phyloP scores from a whole-genome alignment of 176 grass and related monocot genomes.

The Rhynchospora pubera region DNA sequence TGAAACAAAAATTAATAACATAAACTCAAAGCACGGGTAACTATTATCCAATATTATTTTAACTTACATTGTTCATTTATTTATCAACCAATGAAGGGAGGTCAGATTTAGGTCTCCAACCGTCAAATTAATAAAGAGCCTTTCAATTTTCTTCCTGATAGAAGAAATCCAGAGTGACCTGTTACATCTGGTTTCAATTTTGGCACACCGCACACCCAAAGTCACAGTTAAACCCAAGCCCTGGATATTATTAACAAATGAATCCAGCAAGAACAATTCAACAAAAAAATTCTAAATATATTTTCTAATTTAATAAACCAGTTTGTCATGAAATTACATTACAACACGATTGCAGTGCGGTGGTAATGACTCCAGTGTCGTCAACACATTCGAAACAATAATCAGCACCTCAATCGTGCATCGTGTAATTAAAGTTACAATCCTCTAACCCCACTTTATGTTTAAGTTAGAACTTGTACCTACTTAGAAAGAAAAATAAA shows the following conservation, averaged over 20 bases:
- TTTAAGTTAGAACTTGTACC: too few species aligned
- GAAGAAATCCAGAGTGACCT: slow-evolving; percentile 78
- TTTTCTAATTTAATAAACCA: neutral
- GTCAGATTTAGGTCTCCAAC: slow-evolving; percentile 94
- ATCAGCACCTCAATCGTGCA: slow-evolving; percentile 39
- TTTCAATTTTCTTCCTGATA: slow-evolving; percentile 89
- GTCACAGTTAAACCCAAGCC: slow-evolving; percentile 90
- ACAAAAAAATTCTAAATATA: slow-evolving; percentile 13
- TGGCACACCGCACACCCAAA: slow-evolving; percentile 62
- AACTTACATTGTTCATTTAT: slow-evolving; percentile 57
- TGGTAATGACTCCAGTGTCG: slow-evolving; percentile 71
- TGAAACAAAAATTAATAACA: slow-evolving; percentile 11
- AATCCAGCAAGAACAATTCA: slow-evolving; percentile 14
- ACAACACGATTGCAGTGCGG: slow-evolving; percentile 79
- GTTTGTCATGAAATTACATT: slow-evolving; percentile 49
- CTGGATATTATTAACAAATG: slow-evolving; percentile 27
- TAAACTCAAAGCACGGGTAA: neutral
- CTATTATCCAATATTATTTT: neutral
- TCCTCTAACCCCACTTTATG: too few species aligned
- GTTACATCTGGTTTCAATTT: slow-evolving; percentile 65
- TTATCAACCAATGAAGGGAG: slow-evolving; percentile 76
- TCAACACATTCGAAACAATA: slow-evolving; percentile 94
- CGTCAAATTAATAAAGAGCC: slow-evolving; percentile 89
- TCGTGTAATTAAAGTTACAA: too few species aligned
- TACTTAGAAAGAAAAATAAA: too few species aligned